These are phyloP conservation scores for Podospora sp. DNA, from an alignment of 495 filamentous ascomycete species.

Conservation along the genomic window DNA sequence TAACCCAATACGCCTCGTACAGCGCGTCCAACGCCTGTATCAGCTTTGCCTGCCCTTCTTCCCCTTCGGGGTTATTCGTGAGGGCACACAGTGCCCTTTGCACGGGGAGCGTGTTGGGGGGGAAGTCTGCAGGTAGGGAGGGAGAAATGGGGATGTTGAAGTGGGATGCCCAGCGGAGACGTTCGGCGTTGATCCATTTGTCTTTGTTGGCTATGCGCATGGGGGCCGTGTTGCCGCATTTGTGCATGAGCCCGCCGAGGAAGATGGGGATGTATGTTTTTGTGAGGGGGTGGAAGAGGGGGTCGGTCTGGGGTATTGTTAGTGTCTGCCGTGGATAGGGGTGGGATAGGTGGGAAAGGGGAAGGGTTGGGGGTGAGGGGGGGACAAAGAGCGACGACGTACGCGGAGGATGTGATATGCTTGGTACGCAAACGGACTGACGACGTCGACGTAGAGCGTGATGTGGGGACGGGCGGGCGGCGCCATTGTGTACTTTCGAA, in stretches of 20 bases:
- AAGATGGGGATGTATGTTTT: conserved; percentile 69
- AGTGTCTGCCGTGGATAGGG: neutral
- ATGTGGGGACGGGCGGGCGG: conserved; percentile 63
- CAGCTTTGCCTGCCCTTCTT: conserved; percentile 45
- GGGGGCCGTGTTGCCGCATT: conserved; percentile 64
- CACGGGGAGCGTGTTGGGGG: conserved; percentile 55
- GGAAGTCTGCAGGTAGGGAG: conserved; percentile 59
- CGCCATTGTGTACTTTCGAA: conserved; percentile 11
- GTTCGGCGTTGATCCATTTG: conserved; percentile 62
- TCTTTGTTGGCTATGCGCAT: conserved; percentile 76
- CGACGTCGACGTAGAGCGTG: conserved; percentile 67
- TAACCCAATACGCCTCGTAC: conserved; percentile 61
- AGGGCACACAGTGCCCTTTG: conserved; percentile 41
- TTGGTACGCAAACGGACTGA: conserved; percentile 72
- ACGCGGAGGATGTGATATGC: conserved; percentile 66
- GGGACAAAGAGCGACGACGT: conserved; percentile 27
- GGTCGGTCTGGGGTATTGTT: neutral
- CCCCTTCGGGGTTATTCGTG: conserved; percentile 14
- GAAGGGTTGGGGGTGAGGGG: too few species aligned
- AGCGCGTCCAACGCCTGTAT: conserved; percentile 50
- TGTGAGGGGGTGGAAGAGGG: conserved; percentile 59
- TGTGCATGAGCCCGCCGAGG: conserved; percentile 69
- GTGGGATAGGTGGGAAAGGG: neutral
- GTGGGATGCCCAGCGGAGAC: conserved; percentile 59
- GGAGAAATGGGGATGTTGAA: conserved; percentile 63